Percentiles rank a stretch among this genome's conserved stretches.
These are phyloP conservation scores for Trypanosoma avium DNA, from an alignment of 208 protist species.

Conservation along the genomic window DNA sequence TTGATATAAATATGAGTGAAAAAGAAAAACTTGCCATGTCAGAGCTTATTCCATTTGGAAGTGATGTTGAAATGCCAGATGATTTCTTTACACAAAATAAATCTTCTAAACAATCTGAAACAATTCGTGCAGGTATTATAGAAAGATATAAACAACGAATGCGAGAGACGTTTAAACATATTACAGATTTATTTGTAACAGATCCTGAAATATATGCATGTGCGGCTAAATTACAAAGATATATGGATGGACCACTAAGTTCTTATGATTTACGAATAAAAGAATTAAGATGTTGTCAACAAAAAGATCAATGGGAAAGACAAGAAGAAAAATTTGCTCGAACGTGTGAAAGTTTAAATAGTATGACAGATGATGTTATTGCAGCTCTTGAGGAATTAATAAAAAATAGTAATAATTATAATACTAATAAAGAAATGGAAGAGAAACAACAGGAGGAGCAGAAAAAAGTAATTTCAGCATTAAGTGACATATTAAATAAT, in stretches of 20 bases:
- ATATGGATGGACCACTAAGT: conserved; percentile 73
- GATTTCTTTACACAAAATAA: conserved; percentile 21
- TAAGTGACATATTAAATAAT: conserved; percentile 61
- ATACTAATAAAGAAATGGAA: not conserved
- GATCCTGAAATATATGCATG: conserved; percentile 83
- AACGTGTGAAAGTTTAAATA: conserved; percentile 61
- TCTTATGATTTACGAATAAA: conserved; percentile 69
- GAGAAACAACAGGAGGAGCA: conserved; percentile 1
- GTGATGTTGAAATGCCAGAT: conserved; percentile 41
- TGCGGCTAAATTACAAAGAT: conserved; percentile 56
- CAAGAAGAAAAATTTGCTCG: conserved; percentile 46
- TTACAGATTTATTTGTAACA: conserved; percentile 77
- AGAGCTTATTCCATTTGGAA: conserved; percentile 32
- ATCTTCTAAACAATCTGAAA: conserved; percentile 7
- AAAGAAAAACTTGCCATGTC: conserved; percentile 23
- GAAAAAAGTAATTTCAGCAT: conserved; percentile 36
- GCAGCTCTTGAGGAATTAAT: conserved; percentile 33
- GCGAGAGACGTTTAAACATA: conserved; percentile 58
- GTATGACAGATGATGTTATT: conserved; percentile 41
- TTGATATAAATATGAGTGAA: too few species aligned
- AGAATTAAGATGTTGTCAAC: conserved; percentile 78
- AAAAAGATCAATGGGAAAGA: conserved; percentile 85
- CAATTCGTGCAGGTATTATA: conserved; percentile 36
- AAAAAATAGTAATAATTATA: not conserved
- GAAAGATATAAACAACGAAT: conserved; percentile 70